Conservation (phyloP, 805 yeast species). For the Yamadazyma paraphyllophila region DNA sequence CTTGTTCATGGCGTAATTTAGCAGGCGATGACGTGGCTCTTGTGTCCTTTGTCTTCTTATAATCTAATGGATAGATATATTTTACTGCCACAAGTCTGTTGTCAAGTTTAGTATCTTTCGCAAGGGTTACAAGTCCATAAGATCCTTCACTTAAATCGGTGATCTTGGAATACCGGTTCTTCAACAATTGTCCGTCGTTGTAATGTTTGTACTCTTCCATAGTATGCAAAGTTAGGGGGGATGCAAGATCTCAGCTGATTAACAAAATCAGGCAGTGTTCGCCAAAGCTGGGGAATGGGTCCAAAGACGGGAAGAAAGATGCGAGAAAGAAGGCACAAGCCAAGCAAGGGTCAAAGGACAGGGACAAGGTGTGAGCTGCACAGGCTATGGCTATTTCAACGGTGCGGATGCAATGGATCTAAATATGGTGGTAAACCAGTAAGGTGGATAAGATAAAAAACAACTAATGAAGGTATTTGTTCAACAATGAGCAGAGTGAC, state of each 20-base stretch:
- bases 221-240: neutral
- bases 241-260: no score
- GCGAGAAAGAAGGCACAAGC: no score
- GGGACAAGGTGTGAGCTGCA: no score
- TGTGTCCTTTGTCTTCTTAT: conserved; percentile 19
- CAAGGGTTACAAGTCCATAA: conserved; percentile 87
- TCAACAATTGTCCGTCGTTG: conserved; percentile 46
- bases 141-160: conserved; percentile 88
- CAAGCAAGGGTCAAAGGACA: no score
- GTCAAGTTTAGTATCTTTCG: conserved; percentile 57
- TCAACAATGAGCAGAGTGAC: neutral
- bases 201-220: conserved; percentile 43
- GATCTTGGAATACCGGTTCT: conserved; percentile 63
- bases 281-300: no score
- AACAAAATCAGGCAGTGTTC: no score
- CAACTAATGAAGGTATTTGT: neutral
- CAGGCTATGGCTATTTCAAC: no score
- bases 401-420: no score
- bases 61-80: conserved; percentile 65
- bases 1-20: conserved; percentile 19
- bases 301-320: no score
- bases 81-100: conserved; percentile 75
- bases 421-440: neutral
- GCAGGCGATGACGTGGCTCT: conserved; percentile 39
- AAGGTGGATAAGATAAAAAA: neutral